phyloP scores from a whole-genome alignment of 352 stramenopile species.

The Phytophthora sojae region DNA sequence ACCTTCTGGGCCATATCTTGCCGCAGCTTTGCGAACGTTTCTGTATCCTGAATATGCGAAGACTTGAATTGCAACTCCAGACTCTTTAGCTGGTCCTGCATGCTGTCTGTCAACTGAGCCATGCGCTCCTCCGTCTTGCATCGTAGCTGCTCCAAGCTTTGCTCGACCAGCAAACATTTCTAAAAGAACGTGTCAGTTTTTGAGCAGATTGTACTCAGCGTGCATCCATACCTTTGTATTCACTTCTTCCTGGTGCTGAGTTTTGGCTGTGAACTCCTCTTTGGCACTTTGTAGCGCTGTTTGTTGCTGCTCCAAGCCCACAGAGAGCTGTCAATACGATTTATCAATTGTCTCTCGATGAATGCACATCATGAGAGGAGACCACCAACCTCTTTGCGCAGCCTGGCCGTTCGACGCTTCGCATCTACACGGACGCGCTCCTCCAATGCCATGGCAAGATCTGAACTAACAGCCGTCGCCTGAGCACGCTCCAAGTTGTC shows the following conservation, averaged over 20 bases:
- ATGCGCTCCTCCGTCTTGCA: conserved; percentile 13
- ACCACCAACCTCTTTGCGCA: conserved; percentile 27
- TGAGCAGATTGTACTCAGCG: background rate
- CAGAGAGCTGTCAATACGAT: conserved; percentile 16
- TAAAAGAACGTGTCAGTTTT: background rate
- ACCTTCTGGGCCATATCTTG: conserved; percentile 25
- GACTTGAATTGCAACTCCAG: conserved; percentile 20
- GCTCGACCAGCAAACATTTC: conserved; percentile 20
- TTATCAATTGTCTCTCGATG: background rate
- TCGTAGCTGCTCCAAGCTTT: conserved; percentile 13
- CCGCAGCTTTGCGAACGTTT: conserved; percentile 19
- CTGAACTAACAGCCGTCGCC: background rate
- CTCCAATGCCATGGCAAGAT: conserved; percentile 8
- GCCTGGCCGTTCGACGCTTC: conserved; percentile 9
- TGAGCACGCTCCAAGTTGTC: conserved; percentile 21
- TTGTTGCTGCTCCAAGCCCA: conserved; percentile 23
- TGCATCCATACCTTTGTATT: conserved; percentile 4
- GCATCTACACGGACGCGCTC: conserved; percentile 25
- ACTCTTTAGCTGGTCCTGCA: conserved; percentile 16
- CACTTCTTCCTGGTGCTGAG: conserved; percentile 3
- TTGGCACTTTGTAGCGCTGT: background rate
- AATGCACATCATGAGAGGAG: background rate
- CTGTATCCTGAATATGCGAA: conserved; percentile 2
- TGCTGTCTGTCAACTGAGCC: conserved; percentile 8
- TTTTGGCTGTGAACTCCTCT: conserved; percentile 1